Evolutionary conservation across 108 stramenopile genomes (phyloP).

Genomic region (Fragilariopsis cylindrus): DNA sequence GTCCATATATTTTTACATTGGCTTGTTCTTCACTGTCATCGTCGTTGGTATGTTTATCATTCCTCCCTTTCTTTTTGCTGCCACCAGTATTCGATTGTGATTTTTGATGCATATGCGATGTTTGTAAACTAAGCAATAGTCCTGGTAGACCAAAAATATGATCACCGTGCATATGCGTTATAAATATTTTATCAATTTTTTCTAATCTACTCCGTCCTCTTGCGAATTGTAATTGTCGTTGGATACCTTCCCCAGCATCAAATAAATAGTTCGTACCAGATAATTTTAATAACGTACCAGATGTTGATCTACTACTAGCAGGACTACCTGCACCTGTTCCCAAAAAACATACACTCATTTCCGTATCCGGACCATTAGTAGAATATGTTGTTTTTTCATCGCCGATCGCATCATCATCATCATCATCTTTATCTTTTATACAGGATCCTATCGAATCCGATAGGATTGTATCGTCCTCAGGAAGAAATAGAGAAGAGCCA

Average conservation of each 20-base stretch:
- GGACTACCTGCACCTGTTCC: conserved; percentile 74
- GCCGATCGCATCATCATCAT: conserved; percentile 12
- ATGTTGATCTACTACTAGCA: conserved; percentile 38
- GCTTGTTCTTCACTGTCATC: conserved; percentile 16
- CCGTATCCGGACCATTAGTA: conserved; percentile 28
- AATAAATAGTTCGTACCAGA: conserved; percentile 70
- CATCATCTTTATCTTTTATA: conserved; percentile 1
- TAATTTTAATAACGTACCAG: conserved; percentile 58
- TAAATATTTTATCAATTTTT: conserved; percentile 62
- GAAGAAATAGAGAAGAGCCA: conserved; percentile 2
- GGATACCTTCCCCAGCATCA: conserved; percentile 91
- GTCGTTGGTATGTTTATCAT: neutral
- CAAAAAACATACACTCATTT: conserved; percentile 65
- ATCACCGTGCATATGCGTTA: conserved; percentile 94
- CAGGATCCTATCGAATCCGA: conserved; percentile 7
- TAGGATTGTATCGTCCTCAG: neutral
- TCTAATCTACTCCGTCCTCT: conserved; percentile 19
- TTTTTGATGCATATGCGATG: conserved; percentile 17
- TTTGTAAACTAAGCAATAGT: conserved; percentile 54
- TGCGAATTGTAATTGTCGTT: conserved; percentile 73
- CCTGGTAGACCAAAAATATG: conserved; percentile 90
- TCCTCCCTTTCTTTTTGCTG: neutral
- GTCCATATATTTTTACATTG: conserved; percentile 74
- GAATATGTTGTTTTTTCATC: conserved; percentile 24
- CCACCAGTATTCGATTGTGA: conserved; percentile 9